Evolutionary conservation across 2,329 filamentous ascomycete genomes (phyloP).

Genomic region (Colletotrichum musae): DNA sequence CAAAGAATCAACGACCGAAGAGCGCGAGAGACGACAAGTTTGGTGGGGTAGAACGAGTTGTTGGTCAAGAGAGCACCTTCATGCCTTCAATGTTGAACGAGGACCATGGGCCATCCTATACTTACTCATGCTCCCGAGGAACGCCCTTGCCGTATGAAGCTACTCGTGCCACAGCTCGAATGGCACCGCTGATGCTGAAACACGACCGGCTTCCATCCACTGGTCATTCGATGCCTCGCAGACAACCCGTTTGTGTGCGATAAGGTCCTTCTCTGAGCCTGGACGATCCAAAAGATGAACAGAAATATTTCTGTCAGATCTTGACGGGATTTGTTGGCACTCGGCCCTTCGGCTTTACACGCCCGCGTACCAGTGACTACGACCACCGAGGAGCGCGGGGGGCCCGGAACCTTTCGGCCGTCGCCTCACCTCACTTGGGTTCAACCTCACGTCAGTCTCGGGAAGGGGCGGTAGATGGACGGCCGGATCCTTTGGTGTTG

Average conservation of each 20-base stretch:
- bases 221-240: conserved; percentile 34
- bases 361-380: background rate
- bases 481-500: conserved; percentile 12
- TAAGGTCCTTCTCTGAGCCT: conserved; percentile 9
- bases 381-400: conserved; percentile 21
- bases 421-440: conserved; percentile 31
- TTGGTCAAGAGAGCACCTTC: background rate
- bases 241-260: conserved; percentile 17
- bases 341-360: conserved; percentile 31
- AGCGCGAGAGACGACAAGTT: background rate
- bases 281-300: conserved; percentile 8
- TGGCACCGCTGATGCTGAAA: conserved; percentile 37
- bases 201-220: conserved; percentile 27
- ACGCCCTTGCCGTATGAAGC: conserved; percentile 38
- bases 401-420: conserved; percentile 15
- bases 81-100: too few relatives aligned
- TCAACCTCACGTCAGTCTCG: conserved; percentile 23
- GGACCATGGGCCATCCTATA: conserved; percentile 22
- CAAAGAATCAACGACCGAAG: too few relatives aligned
- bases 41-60: background rate
- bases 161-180: conserved; percentile 35
- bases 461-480: conserved; percentile 18
- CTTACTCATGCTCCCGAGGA: conserved; percentile 27
- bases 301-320: conserved; percentile 29
- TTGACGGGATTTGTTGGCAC: conserved; percentile 18